These are phyloP conservation scores for Copromyces sp. DNA, from an alignment of 495 filamentous ascomycete species.

Conservation along the genomic window DNA sequence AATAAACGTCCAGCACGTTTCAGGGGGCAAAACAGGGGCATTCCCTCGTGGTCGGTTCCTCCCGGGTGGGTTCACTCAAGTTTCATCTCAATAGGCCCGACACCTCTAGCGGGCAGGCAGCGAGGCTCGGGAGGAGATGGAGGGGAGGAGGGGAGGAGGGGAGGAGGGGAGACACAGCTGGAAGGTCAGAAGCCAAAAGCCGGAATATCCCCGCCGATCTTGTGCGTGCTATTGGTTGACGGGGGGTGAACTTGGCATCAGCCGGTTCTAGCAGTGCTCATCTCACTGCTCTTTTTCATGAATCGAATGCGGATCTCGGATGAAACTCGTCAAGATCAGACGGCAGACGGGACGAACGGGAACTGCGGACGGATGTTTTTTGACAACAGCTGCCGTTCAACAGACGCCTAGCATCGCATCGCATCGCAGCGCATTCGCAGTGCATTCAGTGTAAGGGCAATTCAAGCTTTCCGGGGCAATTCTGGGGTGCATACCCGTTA, in stretches of 20 bases:
- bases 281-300: background rate
- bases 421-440: background rate
- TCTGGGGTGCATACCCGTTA: background rate
- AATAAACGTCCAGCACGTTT: too few species aligned
- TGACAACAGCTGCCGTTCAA: background rate
- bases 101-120: too few species aligned
- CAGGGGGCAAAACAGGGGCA: background rate
- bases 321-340: background rate
- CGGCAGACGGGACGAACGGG: background rate
- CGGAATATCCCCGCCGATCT: background rate
- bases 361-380: background rate
- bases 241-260: too few species aligned
- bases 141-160: background rate
- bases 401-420: background rate
- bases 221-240: background rate
- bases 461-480: background rate
- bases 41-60: background rate
- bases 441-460: background rate
- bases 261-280: too few species aligned
- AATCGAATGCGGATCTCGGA: background rate
- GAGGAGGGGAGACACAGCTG: background rate
- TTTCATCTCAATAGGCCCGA: background rate
- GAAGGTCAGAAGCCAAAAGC: too few species aligned
- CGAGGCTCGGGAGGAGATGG: background rate
- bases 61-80: background rate